phyloP scores from a whole-genome alignment of 306 rosid species.

The Bauhinia variegata region DNA sequence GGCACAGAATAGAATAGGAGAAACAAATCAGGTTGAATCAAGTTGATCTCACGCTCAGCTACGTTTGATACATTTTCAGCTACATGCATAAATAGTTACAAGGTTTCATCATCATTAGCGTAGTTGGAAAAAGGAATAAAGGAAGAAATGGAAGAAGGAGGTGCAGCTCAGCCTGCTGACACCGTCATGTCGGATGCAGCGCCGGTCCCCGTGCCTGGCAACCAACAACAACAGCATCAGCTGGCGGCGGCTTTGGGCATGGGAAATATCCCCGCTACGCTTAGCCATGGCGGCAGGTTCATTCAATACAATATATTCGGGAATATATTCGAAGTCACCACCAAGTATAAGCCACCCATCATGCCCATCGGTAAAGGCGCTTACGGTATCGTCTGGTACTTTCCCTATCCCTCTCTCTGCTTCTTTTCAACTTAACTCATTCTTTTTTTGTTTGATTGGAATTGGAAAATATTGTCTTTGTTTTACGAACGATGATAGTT shows the following conservation, averaged over 20 bases:
- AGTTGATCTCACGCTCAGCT: not conserved
- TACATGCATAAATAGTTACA: not conserved
- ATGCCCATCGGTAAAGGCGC: slow-evolving; percentile 99
- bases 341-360: slow-evolving; percentile 93
- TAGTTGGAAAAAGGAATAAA: not conserved
- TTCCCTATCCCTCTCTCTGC: not conserved
- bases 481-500: slow-evolving; percentile 45
- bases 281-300: slow-evolving; percentile 90
- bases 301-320: slow-evolving; percentile 96
- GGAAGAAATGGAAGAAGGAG: slow-evolving; percentile 48
- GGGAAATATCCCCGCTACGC: slow-evolving; percentile 85
- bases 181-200: slow-evolving; percentile 77
- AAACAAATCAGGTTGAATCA: too few species aligned
- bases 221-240: slow-evolving; percentile 45
- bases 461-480: not conserved
- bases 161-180: slow-evolving; percentile 64
- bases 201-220: slow-evolving; percentile 42
- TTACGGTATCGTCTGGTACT: slow-evolving; percentile 92
- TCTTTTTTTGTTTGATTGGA: not conserved
- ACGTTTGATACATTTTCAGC: too few species aligned
- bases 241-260: slow-evolving; percentile 45
- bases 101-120: not conserved
- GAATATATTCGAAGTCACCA: slow-evolving; percentile 84
- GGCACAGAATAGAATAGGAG: too few species aligned
- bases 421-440: not conserved